Base-by-base conservation (phyloP, 192 early-diverging fungal species). In the Backusella tarrabulga region DNA sequence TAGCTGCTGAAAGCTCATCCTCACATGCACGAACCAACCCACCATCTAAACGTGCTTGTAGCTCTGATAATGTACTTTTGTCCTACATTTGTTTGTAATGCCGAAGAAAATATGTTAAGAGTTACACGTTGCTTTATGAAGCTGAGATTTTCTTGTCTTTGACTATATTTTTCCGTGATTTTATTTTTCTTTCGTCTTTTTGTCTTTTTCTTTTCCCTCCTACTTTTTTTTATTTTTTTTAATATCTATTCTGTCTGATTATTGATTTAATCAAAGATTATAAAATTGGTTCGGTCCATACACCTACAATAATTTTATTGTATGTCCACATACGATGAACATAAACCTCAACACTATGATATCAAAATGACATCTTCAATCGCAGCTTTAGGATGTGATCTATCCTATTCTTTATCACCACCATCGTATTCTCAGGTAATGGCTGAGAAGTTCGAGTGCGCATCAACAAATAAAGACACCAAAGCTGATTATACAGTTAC, bases 71-170 rank as follows among this genome's bases (percentile, higher is more conserved):
- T 60, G 56, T 60, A 60, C 2, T 60, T 60, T 60, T 60, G 56
- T 60, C 56, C 56, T 60, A 60, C 56, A 60, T 60, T 60, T 60
- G 56, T 60, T 60, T 60, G 56, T 60, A 60, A 60, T 60, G 56
- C 56, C 56, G 56, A 60, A 60, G 21, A 60, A 60, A 26, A 60
- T 60, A 60, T 60, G 23, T 26, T 8, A 11, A 12, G 2, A 60
- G 56, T 60, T 60, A 60, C 56, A 60, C 56, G 8, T 12, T 60
- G 23, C 9, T 26, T 60, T 60, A 60, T 60, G 56, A 60, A 60
- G 56, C 56, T 60, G 56, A 60, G 56, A 60, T 26, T 60, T 60
- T 60, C 56, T 60, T 60, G 56, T 26, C 56, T 60, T 60, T 40
- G 11, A 60, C 56, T 60, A 60, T 60, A 60, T 60, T 26, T 60